Conservation (phyloP, 371 early-diverging fungal genomes). For the Thermomucor indicae-seudaticae region DNA sequence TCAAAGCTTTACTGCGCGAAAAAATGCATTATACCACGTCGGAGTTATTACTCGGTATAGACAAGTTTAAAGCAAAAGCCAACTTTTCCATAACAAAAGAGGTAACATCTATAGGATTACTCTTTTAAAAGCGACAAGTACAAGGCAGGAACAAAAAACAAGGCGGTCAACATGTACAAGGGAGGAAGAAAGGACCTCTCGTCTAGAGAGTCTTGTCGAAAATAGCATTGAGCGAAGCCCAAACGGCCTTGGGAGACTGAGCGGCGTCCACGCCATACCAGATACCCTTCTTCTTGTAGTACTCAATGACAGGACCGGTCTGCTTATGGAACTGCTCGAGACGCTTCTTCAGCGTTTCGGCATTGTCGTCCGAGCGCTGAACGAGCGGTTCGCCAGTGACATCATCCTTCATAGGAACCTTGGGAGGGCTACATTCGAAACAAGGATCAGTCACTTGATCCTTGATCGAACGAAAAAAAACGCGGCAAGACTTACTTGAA, state of each 20-base stretch:
- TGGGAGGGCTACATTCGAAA: conserved; percentile 84
- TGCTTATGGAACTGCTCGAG: conserved; percentile 92
- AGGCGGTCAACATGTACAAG: neutral
- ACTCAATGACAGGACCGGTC: conserved; percentile 96
- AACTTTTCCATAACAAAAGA: no score
- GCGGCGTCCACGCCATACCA: conserved; percentile 92
- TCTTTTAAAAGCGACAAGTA: no score
- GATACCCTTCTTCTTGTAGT: conserved; percentile 93
- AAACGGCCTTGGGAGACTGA: conserved; percentile 86
- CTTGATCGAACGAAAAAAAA: neutral
- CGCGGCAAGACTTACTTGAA: conserved; percentile 58
- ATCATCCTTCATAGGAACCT: conserved; percentile 89
- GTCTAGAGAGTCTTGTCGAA: conserved; percentile 64
- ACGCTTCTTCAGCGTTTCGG: conserved; percentile 90
- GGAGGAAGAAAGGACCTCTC: neutral
- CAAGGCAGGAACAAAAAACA: no score
- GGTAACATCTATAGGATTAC: no score
- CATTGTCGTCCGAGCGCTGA: conserved; percentile 98
- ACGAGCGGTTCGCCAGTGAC: conserved; percentile 96
- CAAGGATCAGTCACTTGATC: no score
- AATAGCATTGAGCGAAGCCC: conserved; percentile 88
- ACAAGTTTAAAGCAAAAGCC: no score
- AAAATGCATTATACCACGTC: no score
- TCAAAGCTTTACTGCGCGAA: no score
- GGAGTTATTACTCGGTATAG: no score